Evolutionary conservation across 1,139 yeast genomes (phyloP).

Genomic region (Blastobotrys arbuscula): DNA sequence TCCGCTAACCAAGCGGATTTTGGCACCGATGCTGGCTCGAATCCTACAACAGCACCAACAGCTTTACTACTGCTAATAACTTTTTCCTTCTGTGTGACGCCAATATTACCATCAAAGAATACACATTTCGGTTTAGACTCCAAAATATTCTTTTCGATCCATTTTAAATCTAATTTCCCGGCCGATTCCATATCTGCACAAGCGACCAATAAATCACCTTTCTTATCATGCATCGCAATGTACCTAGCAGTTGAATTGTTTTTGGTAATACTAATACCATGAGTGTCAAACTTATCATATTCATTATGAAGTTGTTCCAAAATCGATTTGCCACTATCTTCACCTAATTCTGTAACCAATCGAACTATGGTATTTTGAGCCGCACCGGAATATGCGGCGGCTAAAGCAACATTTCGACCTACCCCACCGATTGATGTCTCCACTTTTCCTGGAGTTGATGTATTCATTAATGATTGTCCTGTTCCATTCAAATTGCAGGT

Average conservation of each 20-base stretch:
- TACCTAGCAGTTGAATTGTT: conserved; percentile 58
- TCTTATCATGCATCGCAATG: conserved; percentile 54
- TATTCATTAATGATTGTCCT: conserved; percentile 38
- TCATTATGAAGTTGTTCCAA: background rate
- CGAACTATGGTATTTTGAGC: conserved; percentile 32
- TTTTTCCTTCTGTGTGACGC: conserved; percentile 38
- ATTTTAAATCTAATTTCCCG: conserved; percentile 44
- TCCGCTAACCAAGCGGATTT: conserved; percentile 43
- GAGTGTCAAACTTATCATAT: conserved; percentile 33
- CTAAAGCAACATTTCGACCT: conserved; percentile 68
- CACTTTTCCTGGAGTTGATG: conserved; percentile 69
- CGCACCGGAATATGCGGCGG: conserved; percentile 35
- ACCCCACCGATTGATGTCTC: conserved; percentile 72
- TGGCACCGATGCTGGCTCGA: conserved; percentile 73
- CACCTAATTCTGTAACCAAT: conserved; percentile 44
- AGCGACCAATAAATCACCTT: conserved; percentile 66
- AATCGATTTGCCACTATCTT: conserved; percentile 3
- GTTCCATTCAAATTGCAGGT: conserved; percentile 37
- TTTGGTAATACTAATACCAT: conserved; percentile 38
- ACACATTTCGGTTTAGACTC: conserved; percentile 38
- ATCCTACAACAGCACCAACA: conserved; percentile 38
- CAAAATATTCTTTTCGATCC: conserved; percentile 34
- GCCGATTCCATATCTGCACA: conserved; percentile 79
- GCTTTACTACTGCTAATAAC: conserved; percentile 34
- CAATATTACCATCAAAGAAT: conserved; percentile 66